A percentile compares a stretch with the other conserved stretches of the same genome.
Conservation (phyloP, 768 basidiomycete genomes). For the Lactarius tabidus region DNA sequence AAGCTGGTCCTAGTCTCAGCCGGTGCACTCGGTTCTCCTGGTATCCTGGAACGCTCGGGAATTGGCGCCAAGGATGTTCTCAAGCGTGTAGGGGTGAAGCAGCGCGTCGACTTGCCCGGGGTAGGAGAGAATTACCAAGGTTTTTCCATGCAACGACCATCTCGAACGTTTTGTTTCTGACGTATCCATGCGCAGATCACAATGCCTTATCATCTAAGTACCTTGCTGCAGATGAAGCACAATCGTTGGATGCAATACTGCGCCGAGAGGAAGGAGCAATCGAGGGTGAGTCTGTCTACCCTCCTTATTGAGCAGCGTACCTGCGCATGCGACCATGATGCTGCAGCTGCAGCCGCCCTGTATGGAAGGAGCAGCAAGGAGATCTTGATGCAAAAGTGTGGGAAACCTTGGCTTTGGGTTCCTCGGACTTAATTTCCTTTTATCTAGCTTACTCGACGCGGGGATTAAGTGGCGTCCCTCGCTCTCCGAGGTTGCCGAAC, state of each 20-base stretch:
- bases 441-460: constrained; percentile 26
- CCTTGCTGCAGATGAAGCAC: constrained; percentile 20
- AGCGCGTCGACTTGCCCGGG: constrained; percentile 38
- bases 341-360: constrained; percentile 34
- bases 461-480: constrained; percentile 29
- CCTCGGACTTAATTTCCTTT: neutral
- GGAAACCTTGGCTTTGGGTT: constrained; percentile 27
- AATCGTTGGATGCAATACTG: constrained; percentile 27
- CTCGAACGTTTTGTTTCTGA: neutral
- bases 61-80: constrained; percentile 35
- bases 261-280: constrained; percentile 21
- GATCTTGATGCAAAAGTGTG: constrained; percentile 52
- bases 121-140: constrained; percentile 44
- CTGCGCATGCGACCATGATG: neutral
- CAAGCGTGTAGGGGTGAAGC: constrained; percentile 31
- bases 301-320: neutral
- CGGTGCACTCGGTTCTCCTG: constrained; percentile 31
- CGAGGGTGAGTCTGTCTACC: constrained; percentile 17
- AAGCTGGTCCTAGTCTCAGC: constrained; percentile 38
- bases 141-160: constrained; percentile 7
- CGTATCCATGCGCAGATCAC: constrained; percentile 16
- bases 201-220: constrained; percentile 20
- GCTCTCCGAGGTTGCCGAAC: constrained; percentile 24
- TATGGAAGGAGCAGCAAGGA: constrained; percentile 43
- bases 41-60: constrained; percentile 32